phyloP scores from a whole-genome alignment of 2,329 filamentous ascomycete species.

The Neonectria coccinea region DNA sequence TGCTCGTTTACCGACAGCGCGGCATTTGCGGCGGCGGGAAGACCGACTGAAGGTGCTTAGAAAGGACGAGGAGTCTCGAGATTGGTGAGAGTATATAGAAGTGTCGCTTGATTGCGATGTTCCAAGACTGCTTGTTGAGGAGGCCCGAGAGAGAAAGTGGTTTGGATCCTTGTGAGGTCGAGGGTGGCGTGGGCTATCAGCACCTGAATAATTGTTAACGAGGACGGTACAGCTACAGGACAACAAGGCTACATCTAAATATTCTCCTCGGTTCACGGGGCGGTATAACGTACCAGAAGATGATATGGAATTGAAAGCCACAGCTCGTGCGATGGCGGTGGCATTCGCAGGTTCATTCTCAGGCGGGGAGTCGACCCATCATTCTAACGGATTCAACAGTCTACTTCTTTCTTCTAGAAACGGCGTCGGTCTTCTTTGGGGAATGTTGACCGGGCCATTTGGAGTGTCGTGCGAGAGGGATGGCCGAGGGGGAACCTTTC shows the following conservation, averaged over 20 bases:
- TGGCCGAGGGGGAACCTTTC: conserved; percentile 62
- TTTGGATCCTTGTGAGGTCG: conserved; percentile 4
- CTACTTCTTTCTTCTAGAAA: not conserved
- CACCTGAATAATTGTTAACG: not conserved
- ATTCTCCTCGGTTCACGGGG: not conserved
- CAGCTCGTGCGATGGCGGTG: conserved; percentile 42
- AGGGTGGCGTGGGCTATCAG: conserved; percentile 1
- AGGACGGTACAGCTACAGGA: too few species aligned
- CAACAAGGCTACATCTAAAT: not conserved
- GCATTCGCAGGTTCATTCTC: conserved; percentile 45
- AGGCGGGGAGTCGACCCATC: conserved; percentile 47
- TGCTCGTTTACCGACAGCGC: not conserved
- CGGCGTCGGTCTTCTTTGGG: conserved; percentile 12
- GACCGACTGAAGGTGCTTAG: not conserved
- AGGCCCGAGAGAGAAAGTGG: conserved; percentile 25
- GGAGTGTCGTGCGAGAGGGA: not conserved
- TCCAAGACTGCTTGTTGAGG: conserved; percentile 37
- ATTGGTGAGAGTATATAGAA: conserved; percentile 29
- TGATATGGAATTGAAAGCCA: conserved; percentile 17
- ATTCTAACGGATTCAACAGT: conserved; percentile 38
- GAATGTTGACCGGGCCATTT: conserved; percentile 8
- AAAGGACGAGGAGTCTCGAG: not conserved
- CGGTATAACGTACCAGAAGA: conserved; percentile 7
- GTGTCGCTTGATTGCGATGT: conserved; percentile 32
- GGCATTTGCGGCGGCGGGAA: conserved; percentile 13